Evolutionary conservation across 352 stramenopile genomes (phyloP).

Genomic region (Phytopythium delawarense): DNA sequence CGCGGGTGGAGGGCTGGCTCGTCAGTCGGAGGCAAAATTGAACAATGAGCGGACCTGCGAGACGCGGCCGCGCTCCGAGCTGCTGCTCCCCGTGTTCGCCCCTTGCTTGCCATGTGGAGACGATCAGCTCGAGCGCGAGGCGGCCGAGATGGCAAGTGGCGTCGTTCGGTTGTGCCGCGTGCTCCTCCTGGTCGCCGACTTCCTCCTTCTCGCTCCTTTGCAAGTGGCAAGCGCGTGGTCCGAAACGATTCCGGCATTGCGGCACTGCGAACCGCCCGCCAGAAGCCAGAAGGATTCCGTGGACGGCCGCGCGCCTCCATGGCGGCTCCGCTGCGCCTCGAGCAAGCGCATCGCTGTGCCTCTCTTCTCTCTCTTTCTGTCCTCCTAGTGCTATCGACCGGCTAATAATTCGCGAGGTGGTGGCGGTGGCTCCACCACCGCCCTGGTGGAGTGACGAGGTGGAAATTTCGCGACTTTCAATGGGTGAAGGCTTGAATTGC

Average conservation of each 20-base stretch:
- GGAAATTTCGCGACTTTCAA: background rate
- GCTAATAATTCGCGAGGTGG: background rate
- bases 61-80: background rate
- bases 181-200: background rate
- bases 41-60: slow-evolving; percentile 5
- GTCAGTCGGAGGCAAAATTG: slow-evolving; percentile 7
- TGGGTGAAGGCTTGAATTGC: background rate
- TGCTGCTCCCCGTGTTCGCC: background rate
- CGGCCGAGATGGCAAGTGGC: background rate
- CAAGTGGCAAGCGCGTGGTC: slow-evolving; percentile 2
- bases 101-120: background rate
- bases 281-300: slow-evolving; percentile 4
- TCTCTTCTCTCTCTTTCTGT: background rate
- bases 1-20: background rate
- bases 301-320: slow-evolving; percentile 1
- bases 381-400: background rate
- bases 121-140: background rate
- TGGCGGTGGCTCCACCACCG: too few relatives aligned
- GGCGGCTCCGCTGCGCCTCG: background rate
- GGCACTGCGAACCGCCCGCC: background rate
- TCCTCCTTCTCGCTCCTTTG: slow-evolving; percentile 2
- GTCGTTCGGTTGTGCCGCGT: slow-evolving; percentile 4
- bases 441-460: background rate
- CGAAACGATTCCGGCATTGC: slow-evolving; percentile 7
- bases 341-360: background rate